Evolutionary conservation across 176 grass and related monocot genomes (phyloP).

Genomic region (Alopecurus myosuroides): DNA sequence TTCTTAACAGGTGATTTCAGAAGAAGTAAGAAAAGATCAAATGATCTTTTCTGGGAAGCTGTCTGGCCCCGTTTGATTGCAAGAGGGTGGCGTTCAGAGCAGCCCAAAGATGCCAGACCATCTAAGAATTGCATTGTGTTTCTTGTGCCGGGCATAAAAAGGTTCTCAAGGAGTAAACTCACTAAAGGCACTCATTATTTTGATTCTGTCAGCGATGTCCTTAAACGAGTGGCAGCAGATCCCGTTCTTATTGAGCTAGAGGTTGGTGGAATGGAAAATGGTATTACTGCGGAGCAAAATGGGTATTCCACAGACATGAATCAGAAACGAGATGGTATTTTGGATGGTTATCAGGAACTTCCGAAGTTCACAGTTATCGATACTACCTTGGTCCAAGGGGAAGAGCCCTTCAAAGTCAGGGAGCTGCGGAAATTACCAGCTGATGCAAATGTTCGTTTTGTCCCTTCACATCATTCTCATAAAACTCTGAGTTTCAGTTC

Average conservation of each 20-base stretch:
- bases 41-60: conserved; percentile 98
- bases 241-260: conserved; percentile 74
- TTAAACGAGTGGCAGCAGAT: conserved; percentile 66
- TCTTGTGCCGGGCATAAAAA: conserved; percentile 59
- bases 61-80: conserved; percentile 94
- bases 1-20: conserved; percentile 95
- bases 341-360: conserved; percentile 47
- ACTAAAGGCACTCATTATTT: conserved; percentile 87
- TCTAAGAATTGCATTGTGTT: conserved; percentile 73
- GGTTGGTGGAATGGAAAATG: conserved; percentile 26
- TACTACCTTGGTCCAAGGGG: conserved; percentile 72
- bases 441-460: conserved; percentile 44
- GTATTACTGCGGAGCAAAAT: conserved; percentile 30
- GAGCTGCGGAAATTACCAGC: conserved; percentile 72
- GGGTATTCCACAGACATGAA: conserved; percentile 19
- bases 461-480: conserved; percentile 14
- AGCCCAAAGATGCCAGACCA: conserved; percentile 66
- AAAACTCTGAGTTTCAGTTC: conserved; percentile 44
- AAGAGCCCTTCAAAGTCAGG: conserved; percentile 54
- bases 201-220: conserved; percentile 85
- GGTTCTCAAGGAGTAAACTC: conserved; percentile 75
- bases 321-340: conserved; percentile 28
- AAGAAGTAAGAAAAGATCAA: conserved; percentile 82
- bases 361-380: conserved; percentile 92
- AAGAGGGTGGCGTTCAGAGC: conserved; percentile 93